Base-by-base conservation (phyloP, 495 filamentous ascomycete species). In the Rhypophila decipiens region DNA sequence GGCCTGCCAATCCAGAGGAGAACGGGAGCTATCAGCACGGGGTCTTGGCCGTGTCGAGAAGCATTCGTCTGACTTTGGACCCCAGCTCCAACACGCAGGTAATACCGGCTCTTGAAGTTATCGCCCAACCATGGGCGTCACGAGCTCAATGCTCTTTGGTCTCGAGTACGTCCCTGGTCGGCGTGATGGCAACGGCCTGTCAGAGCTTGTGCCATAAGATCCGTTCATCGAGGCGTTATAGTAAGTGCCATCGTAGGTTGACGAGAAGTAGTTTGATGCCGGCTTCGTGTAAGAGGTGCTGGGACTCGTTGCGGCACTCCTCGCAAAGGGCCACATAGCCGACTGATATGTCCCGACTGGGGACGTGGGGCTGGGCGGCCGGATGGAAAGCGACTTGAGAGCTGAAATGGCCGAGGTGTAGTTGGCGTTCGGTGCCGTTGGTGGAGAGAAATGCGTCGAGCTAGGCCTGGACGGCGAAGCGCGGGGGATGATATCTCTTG, bases 71-170 rank as follows among this genome's bases (percentile, higher is more conserved):
- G n/a, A n/a, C n/a, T n/a, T n/a, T n/a, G n/a, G n/a, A 40, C 38
- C 38, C 38, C 19, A 18, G 20, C 38, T 12, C 38, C 38, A 40
- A 40, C 9, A 8, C 38, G n/a, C n/a, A n/a, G n/a, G n/a, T n/a
- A 17, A 22, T 18, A 18, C 12, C 38, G n/a, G 13, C 13, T 18
- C 17, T n/a, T 18, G 5, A 17, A 5, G 24, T 59, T 61, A 74
- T 46, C 69, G 65, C 21, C 68, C 68, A 44, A 72, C 46, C 61
- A 75, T 69, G 24, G 72, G 72, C 23, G 70, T 74, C 24, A 75
- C 69, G 21, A 75, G 60, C 55, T 74, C 71, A 53, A 75, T 72
- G 55, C 69, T 72, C 58, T 74, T 75, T 3, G 72, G 71, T 33
- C 71, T 62, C 43, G 71, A 72, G 59, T 74, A 70, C 31, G 59